Evolutionary conservation across 805 yeast species (phyloP), one percentile per base, ranked within the genome.

Genomic region (Wickerhamiella alocasiicola): DNA sequence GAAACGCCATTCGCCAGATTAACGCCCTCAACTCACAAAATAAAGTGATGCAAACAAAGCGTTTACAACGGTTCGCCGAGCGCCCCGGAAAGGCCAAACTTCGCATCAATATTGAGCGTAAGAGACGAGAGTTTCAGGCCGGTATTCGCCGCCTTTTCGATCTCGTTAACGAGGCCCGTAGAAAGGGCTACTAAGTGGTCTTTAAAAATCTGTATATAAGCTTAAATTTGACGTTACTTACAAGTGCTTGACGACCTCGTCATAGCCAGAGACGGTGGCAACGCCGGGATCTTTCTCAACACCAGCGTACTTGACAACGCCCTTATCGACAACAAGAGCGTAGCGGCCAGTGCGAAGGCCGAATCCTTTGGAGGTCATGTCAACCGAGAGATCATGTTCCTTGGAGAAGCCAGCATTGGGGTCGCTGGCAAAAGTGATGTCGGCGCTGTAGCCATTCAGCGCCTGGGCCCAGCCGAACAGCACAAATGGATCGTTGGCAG

Each of bases 401-500:
- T 66, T 65, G 46, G 80, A 71, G 55, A 83, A 81, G 38, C 74
- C 78, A 24, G 80, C 93, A 41, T 66, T 61, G 16, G 88, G 77
- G 59, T 84, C 95, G 31, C 94, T 84, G 49, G 83, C 66, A 56
- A 81, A 72, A 43, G 70, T 68, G 39, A 78, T 60, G 42, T 63
- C 59, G 19, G 38, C 38, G 23, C 46, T 44, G 32, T 50, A 50
- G 15, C 48, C 52, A 21, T 42, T 39, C 26, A 63, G 45, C 1
- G 43, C 53, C 42, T 75, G 70, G 32, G 72, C 74, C 94, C 94
- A 85, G 0, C 91, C 87, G 51, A 73, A 71, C 54, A 77, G 73
- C 37, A 84, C 95, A 59, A 85, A 85, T 2, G 91, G 71, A 56
- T 85, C 95, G 60, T 85, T 85, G 36, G 82, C 94, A 15, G 91